Evolutionary conservation across 2,329 filamentous ascomycete species (phyloP).

Genomic region (Ophiostoma triangulosporum): DNA sequence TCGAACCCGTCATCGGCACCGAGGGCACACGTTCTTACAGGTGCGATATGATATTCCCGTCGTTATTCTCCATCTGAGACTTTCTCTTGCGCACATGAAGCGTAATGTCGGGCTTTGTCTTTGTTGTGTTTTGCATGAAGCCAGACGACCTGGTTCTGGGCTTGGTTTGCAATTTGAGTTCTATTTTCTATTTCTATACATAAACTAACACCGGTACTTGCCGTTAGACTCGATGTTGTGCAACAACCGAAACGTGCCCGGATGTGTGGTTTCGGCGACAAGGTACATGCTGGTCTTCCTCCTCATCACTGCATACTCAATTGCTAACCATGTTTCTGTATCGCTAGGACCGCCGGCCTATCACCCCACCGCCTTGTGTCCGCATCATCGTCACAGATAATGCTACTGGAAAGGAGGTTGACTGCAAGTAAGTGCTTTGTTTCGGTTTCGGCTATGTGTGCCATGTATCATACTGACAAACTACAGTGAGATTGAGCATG

Average conservation of each 20-base stretch:
- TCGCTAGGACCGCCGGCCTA: conserved; percentile 76
- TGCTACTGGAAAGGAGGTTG: conserved; percentile 63
- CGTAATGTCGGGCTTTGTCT: neutral
- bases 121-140: neutral
- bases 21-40: conserved; percentile 14
- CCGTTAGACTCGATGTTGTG: conserved; percentile 55
- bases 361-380: conserved; percentile 89
- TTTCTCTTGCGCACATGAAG: neutral
- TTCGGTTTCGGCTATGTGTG: conserved; percentile 3
- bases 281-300: conserved; percentile 41
- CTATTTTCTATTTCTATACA: no score
- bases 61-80: neutral
- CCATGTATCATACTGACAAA: neutral
- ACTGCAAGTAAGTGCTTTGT: conserved; percentile 53
- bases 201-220: conserved; percentile 2
- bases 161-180: neutral
- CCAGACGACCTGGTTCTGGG: neutral
- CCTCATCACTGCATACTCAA: neutral
- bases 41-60: conserved; percentile 9
- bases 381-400: conserved; percentile 66
- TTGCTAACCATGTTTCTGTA: no score
- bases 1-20: conserved; percentile 13
- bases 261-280: conserved; percentile 99
- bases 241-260: conserved; percentile 88
- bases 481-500: conserved; percentile 43